phyloP scores from a whole-genome alignment of 306 rosid genomes.

The Gleditsia sinensis region DNA sequence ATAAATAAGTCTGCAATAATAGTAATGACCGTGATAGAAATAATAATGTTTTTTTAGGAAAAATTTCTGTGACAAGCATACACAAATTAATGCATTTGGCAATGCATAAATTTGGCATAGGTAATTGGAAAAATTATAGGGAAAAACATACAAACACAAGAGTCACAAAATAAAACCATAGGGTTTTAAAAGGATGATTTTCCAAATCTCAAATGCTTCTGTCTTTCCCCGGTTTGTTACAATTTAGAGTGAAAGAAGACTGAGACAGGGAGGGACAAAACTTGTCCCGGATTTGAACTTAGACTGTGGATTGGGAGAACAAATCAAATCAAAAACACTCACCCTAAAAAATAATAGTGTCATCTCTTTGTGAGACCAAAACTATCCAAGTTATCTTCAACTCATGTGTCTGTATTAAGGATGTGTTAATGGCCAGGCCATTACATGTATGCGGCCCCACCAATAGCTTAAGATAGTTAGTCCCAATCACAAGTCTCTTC shows the following conservation, averaged over 20 bases:
- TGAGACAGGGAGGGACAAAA: neutral
- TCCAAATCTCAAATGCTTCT: neutral
- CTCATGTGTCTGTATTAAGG: conserved; percentile 28
- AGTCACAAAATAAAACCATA: too few relatives aligned
- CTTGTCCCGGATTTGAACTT: neutral
- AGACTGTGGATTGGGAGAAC: neutral
- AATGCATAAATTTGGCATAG: too few relatives aligned
- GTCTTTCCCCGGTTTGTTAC: too few relatives aligned
- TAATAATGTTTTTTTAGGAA: too few relatives aligned
- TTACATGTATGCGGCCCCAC: conserved; percentile 27
- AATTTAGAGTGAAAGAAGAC: too few relatives aligned
- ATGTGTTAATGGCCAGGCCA: conserved; percentile 6
- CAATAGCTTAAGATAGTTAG: conserved; percentile 7
- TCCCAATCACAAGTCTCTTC: conserved; percentile 40
- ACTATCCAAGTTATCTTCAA: conserved; percentile 13
- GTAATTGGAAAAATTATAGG: too few relatives aligned
- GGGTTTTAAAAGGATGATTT: too few relatives aligned
- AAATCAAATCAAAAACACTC: conserved; percentile 1
- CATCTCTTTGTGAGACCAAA: conserved; percentile 39
- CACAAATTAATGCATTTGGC: too few relatives aligned
- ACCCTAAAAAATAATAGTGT: conserved; percentile 20
- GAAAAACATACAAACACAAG: too few relatives aligned
- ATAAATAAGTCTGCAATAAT: too few relatives aligned
- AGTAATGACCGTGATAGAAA: neutral
- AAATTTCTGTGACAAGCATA: too few relatives aligned